A percentile compares a stretch with the other conserved stretches of the same genome.
Evolutionary conservation across 2,329 filamentous ascomycete genomes (phyloP).

Genomic region (Alternaria incomplexa): DNA sequence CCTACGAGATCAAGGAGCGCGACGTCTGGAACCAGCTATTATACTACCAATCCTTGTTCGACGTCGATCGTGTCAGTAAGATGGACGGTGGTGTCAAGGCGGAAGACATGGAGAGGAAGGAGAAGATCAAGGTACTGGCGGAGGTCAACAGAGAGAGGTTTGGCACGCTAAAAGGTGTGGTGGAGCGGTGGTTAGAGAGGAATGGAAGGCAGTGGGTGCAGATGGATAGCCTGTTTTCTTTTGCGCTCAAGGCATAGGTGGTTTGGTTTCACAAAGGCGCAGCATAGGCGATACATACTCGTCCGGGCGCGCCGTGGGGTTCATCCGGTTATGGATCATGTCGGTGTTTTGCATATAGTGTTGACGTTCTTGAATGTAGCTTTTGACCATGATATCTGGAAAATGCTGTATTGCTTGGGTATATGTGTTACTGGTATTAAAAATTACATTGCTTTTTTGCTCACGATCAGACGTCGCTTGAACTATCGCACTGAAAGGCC

Average conservation of each 20-base stretch:
- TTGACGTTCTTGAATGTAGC: constrained; percentile 1
- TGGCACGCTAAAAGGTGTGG: constrained; percentile 73
- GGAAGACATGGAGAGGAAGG: constrained; percentile 55
- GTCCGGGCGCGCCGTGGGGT: not conserved
- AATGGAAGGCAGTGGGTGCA: constrained; percentile 92
- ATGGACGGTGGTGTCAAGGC: constrained; percentile 60
- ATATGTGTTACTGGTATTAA: constrained; percentile 15
- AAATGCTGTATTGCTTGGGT: constrained; percentile 10
- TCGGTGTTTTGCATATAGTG: constrained; percentile 3
- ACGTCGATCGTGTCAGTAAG: constrained; percentile 79
- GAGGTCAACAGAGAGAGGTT: constrained; percentile 86
- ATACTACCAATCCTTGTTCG: constrained; percentile 84
- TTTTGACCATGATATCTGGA: constrained; percentile 1
- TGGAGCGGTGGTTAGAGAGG: constrained; percentile 85
- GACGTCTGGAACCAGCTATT: constrained; percentile 93
- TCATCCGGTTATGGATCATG: not conserved
- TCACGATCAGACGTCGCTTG: not conserved
- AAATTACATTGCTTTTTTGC: constrained; percentile 5
- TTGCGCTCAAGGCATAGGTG: constrained; percentile 50
- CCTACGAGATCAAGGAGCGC: constrained; percentile 86
- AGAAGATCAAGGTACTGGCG: constrained; percentile 69
- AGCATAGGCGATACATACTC: not conserved
- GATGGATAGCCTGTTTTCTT: constrained; percentile 85
- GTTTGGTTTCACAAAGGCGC: not conserved
- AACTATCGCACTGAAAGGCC: not conserved